A percentile compares a stretch with the other conserved stretches of the same genome.
These are phyloP conservation scores for Tylopilus balloui DNA, from an alignment of 768 basidiomycete species.

Conservation along the genomic window DNA sequence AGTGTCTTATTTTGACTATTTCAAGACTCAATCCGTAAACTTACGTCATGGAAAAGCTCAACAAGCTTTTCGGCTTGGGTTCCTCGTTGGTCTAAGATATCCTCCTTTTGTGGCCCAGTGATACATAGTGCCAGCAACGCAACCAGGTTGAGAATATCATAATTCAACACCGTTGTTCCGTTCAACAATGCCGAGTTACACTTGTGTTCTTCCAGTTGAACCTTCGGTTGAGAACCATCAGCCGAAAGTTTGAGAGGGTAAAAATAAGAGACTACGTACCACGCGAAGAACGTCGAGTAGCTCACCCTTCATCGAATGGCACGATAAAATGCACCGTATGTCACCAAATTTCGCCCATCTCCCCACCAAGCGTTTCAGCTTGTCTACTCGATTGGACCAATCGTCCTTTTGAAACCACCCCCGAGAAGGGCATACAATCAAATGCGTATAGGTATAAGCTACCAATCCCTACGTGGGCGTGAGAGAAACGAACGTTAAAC, in stretches of 20 bases:
- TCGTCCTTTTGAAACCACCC: conserved; percentile 7
- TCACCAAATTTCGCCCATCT: conserved; percentile 7
- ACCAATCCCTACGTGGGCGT: conserved; percentile 21
- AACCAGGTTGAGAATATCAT: conserved; percentile 21
- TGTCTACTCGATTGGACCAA: conserved; percentile 5
- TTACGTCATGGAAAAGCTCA: conserved; percentile 25
- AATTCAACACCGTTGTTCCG: conserved; percentile 8
- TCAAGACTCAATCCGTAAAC: not conserved
- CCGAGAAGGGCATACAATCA: conserved; percentile 14
- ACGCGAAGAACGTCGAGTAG: conserved; percentile 14
- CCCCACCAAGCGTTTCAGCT: conserved; percentile 10
- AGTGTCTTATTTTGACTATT: not conserved
- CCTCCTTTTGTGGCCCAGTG: conserved; percentile 2
- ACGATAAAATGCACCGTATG: conserved; percentile 13
- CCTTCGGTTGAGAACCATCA: conserved; percentile 14
- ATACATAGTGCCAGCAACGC: conserved; percentile 12
- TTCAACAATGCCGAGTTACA: conserved; percentile 25
- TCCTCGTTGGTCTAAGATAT: conserved; percentile 3
- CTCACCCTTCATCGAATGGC: conserved; percentile 5
- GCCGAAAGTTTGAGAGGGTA: not conserved
- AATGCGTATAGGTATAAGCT: conserved; percentile 28
- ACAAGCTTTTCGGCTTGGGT: conserved; percentile 7
- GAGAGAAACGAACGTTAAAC: conserved; percentile 2
- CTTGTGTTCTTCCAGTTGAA: conserved; percentile 10
- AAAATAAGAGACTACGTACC: conserved; percentile 6